A percentile compares a stretch with the other conserved stretches of the same genome.
Conservation (phyloP, 73 alveolate species). For the Paramecium pentaurelia region DNA sequence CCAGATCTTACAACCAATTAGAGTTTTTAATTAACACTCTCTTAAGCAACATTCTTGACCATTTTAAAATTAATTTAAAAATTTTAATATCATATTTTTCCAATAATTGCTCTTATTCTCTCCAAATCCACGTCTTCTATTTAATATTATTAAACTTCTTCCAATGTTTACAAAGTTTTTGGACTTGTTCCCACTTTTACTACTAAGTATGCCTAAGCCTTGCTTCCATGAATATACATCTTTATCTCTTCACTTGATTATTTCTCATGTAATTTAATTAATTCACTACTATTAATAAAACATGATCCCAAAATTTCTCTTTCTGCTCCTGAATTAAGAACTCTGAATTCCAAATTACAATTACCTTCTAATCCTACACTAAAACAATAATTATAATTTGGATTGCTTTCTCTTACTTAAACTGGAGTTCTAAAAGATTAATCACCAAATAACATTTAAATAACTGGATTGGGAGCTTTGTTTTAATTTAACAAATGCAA, state of each 20-base stretch:
- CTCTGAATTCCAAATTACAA: neutral
- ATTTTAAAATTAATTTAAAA: constrained; percentile 63
- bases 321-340: constrained; percentile 40
- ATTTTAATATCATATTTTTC: constrained; percentile 25
- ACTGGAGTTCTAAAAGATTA: constrained; percentile 25
- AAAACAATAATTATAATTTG: neutral
- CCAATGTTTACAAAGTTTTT: neutral
- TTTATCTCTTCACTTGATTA: neutral
- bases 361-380: neutral
- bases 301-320: neutral
- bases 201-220: neutral
- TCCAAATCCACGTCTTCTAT: constrained; percentile 13
- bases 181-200: neutral
- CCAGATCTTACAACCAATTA: constrained; percentile 97
- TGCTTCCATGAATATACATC: constrained; percentile 3
- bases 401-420: constrained; percentile 12
- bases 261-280: neutral
- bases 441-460: neutral
- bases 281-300: neutral
- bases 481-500: neutral
- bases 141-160: neutral
- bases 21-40: constrained; percentile 90
- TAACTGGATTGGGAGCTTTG: constrained; percentile 4
- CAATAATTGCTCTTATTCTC: neutral
- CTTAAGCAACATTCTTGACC: constrained; percentile 77